Evolutionary conservation across 2,329 filamentous ascomycete genomes (phyloP).

Genomic region (Epichloe coenophiala): DNA sequence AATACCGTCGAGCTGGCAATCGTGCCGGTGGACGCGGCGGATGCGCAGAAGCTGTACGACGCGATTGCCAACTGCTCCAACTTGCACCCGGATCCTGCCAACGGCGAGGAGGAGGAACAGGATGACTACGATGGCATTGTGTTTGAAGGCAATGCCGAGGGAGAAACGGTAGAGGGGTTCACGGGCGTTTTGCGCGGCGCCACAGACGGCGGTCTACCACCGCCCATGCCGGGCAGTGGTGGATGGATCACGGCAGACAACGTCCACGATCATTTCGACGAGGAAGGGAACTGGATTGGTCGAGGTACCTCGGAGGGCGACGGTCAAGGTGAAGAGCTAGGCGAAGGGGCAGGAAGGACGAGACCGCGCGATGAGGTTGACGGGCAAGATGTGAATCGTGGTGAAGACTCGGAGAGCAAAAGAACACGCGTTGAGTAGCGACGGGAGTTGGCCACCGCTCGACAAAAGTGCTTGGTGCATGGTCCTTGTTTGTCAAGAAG

Average conservation of each 20-base stretch:
- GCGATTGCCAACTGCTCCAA: slow-evolving; percentile 65
- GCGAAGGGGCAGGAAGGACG: slow-evolving; percentile 50
- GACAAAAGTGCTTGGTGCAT: too few species aligned
- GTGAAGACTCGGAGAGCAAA: slow-evolving; percentile 32
- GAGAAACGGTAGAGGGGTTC: slow-evolving; percentile 42
- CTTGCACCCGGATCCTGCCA: slow-evolving; percentile 57
- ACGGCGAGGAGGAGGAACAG: slow-evolving; percentile 43
- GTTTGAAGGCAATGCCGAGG: slow-evolving; percentile 37
- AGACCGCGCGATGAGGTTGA: slow-evolving; percentile 37
- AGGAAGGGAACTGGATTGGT: slow-evolving; percentile 64
- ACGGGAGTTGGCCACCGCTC: too few species aligned
- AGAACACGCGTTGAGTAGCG: slow-evolving; percentile 30
- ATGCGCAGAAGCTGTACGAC: slow-evolving; percentile 39
- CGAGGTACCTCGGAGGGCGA: slow-evolving; percentile 21
- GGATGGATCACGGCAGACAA: slow-evolving; percentile 92
- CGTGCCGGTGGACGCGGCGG: slow-evolving; percentile 31
- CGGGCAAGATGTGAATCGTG: slow-evolving; percentile 29
- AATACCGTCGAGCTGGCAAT: slow-evolving; percentile 55
- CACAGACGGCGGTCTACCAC: slow-evolving; percentile 40
- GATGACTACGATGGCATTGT: slow-evolving; percentile 41
- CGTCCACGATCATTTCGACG: slow-evolving; percentile 70
- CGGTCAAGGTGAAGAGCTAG: slow-evolving; percentile 33
- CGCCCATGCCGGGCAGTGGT: slow-evolving; percentile 56
- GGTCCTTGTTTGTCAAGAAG: too few species aligned
- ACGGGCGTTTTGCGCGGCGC: slow-evolving; percentile 38